Evolutionary conservation across 1,284 basidiomycete genomes (phyloP), one percentile per base, ranked within the genome.

Genomic region (Tylopilus sp.): DNA sequence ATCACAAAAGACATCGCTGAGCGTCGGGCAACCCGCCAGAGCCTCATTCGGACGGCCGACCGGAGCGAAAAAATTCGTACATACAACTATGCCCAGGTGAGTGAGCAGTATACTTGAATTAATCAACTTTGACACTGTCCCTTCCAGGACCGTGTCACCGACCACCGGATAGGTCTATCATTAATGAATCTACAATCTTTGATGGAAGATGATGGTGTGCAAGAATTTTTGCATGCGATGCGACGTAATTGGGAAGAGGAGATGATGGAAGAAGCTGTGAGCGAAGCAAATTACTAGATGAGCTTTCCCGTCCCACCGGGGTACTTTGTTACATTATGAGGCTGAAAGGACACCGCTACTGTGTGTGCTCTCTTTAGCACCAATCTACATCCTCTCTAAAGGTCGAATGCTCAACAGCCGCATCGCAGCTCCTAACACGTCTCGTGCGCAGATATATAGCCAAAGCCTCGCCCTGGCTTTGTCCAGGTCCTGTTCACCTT

Each of bases 21-120:
- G 61, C 88, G 90, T 6, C 89, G 93, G n/a, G 89, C 88, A 0
- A 86, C 86, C 6, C 85, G 95, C 15, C 83, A 89, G 44, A 90
- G 82, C 68, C 89, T 98, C 51, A 91, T 98, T 22, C 88, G 89
- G 59, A 90, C 91, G 1, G 91, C 91, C 4, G 94, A 96, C 74
- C 83, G 96, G 26, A 95, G 94, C 71, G 95, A 98, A 74, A 98
- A 98, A 78, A 92, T 98, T 65, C 83, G 96, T 66, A 98, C 97
- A 9, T 98, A 98, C 79, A 97, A 97, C 73, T 96, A 91, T 75
- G 89, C 94, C 2, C 95, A 96, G 85, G 94, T 89, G 60, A 56
- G 74, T 65, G 3, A 15, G 7, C 47, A 15, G 29, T 9, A 6
- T 32, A 16, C 33, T 24, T 26, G 44, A 41, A 22, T 41, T 29